Percentiles rank a stretch among this genome's conserved stretches.
Evolutionary conservation across 1,139 yeast species (phyloP).

Genomic region (Debaryomycetaceae sp.): DNA sequence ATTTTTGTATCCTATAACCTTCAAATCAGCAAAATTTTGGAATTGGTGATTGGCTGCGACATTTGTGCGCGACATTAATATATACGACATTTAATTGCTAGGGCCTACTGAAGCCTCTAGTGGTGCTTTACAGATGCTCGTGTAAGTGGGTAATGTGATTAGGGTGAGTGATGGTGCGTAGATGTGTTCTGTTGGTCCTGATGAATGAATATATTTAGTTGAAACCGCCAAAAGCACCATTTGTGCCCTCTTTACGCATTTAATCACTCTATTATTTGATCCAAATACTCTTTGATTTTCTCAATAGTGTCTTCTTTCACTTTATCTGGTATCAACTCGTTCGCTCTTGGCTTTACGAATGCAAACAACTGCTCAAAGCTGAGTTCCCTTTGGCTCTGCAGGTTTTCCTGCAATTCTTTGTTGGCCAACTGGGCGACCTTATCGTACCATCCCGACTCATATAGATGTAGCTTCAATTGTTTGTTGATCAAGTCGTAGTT

Average conservation of each 20-base stretch:
- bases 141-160: too few relatives aligned
- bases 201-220: too few relatives aligned
- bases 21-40: constrained; percentile 28
- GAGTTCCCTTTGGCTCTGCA: constrained; percentile 34
- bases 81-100: background rate
- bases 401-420: constrained; percentile 26
- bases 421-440: constrained; percentile 60
- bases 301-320: constrained; percentile 59
- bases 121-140: background rate
- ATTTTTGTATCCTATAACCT: constrained; percentile 1
- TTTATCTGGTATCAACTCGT: constrained; percentile 64
- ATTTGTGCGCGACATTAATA: constrained; percentile 6
- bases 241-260: too few relatives aligned
- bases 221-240: too few relatives aligned
- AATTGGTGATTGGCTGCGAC: constrained; percentile 27
- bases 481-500: constrained; percentile 70
- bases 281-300: constrained; percentile 61
- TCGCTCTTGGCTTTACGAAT: constrained; percentile 61
- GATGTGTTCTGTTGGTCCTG: too few relatives aligned
- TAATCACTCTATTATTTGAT: constrained; percentile 43
- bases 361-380: constrained; percentile 55
- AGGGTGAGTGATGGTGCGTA: background rate
- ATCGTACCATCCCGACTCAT: constrained; percentile 86
- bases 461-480: constrained; percentile 58
- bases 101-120: background rate